phyloP scores from a whole-genome alignment of 2,329 filamentous ascomycete genomes.

The Diaporthe aspalathi region DNA sequence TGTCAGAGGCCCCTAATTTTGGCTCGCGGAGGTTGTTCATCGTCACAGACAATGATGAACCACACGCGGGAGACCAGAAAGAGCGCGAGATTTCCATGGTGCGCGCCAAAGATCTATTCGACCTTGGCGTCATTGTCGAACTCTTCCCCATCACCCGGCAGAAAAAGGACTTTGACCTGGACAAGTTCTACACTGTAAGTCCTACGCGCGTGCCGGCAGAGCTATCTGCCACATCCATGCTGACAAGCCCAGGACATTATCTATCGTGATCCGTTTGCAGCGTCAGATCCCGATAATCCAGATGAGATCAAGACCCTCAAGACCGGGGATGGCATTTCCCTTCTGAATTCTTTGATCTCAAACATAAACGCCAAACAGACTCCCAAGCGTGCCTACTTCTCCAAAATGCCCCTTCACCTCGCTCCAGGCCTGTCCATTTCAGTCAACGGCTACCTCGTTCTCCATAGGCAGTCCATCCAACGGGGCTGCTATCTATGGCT shows the following conservation, averaged over 20 bases:
- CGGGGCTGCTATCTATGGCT: slow-evolving; percentile 90
- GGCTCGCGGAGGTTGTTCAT: slow-evolving; percentile 93
- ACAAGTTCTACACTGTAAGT: slow-evolving; percentile 89
- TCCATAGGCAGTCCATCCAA: slow-evolving; percentile 85
- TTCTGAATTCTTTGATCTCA: slow-evolving; percentile 83
- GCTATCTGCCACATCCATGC: not conserved
- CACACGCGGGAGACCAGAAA: slow-evolving; percentile 78
- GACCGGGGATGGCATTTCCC: slow-evolving; percentile 78
- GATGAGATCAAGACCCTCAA: slow-evolving; percentile 71
- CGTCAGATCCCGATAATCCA: slow-evolving; percentile 74
- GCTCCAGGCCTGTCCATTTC: slow-evolving; percentile 87
- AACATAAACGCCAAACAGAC: slow-evolving; percentile 93
- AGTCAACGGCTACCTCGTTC: slow-evolving; percentile 90
- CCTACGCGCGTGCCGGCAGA: too few species aligned
- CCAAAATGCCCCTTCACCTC: slow-evolving; percentile 86
- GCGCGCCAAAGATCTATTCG: slow-evolving; percentile 93
- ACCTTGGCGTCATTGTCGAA: slow-evolving; percentile 90
- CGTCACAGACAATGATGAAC: slow-evolving; percentile 93
- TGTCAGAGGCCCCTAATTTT: slow-evolving; percentile 93
- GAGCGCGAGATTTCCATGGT: slow-evolving; percentile 82
- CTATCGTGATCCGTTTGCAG: slow-evolving; percentile 74
- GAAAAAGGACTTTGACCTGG: slow-evolving; percentile 79
- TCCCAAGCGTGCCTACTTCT: slow-evolving; percentile 86
- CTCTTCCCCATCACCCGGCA: slow-evolving; percentile 86
- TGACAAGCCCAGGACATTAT: slow-evolving; percentile 78